Base-by-base conservation (phyloP, 305 asterid genomes). In the Solanum hybrid region DNA sequence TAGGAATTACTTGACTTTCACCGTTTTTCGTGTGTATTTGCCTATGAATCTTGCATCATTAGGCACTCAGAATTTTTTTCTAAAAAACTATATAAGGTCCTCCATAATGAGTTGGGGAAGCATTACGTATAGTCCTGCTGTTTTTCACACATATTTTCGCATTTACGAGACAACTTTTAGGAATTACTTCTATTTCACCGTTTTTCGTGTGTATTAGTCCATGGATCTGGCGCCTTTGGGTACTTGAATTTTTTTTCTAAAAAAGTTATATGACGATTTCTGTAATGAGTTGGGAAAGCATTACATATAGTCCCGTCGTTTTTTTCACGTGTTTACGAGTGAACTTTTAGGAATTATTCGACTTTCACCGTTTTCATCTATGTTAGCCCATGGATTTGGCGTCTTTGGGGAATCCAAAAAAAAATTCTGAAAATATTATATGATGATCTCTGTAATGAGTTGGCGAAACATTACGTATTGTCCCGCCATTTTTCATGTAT, bases 111-210 rank as follows among this genome's bases (percentile, higher is more conserved):
- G n/a, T 51, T 15, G 9, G n/a, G 66, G 9, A 51, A 17, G 10
- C n/a, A 51, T 14, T 15, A 15, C 10, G 56, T 42, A 51, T 19
- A 51, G 66, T 5, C n/a, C n/a, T 6, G 7, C 9, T 0, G 3
- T 51, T 51, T 51, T 51, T 15, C 10, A 51, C 10, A 5, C n/a
- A 51, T 51, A 15, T 45, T 45, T 51, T 51, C 4, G 4, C 9
- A 6, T 2, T 17, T 51, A 51, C 1, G 22, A 15, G n/a, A 5
- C 0, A 15, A 15, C 4, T 51, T 17, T 51, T 51, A 51, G 7
- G 0, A 51, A 15, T 51, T 51, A 51, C n/a, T 0, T 51, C 0
- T 0, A 15, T 51, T 51, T 51, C 66, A 51, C 3, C 3, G 0
- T 51, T 15, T 51, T 51, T 15, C n/a, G 0, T 51, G 3, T 15